phyloP scores from a whole-genome alignment of 176 grass and related monocot species.

The Eleusine indica region DNA sequence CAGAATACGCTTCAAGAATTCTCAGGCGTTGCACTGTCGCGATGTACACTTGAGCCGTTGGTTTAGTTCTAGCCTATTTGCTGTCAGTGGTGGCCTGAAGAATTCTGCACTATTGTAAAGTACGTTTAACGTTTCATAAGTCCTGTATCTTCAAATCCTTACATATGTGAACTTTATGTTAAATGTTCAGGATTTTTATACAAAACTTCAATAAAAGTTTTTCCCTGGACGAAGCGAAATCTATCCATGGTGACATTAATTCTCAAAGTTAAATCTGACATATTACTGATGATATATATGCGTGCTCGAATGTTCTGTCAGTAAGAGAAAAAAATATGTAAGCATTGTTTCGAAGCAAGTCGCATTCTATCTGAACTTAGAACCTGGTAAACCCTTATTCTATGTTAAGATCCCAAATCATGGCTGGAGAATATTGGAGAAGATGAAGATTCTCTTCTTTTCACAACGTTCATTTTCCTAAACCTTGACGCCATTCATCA shows the following conservation, averaged over 20 bases:
- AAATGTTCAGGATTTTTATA: neutral
- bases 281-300: neutral
- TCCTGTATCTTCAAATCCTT: neutral
- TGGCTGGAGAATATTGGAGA: neutral
- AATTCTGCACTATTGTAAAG: neutral
- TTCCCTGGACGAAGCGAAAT: neutral
- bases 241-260: neutral
- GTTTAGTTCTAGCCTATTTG: neutral
- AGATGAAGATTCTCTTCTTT: neutral
- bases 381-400: neutral
- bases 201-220: neutral
- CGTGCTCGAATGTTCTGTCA: neutral
- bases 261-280: neutral
- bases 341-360: neutral
- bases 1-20: no score
- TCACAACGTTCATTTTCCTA: conserved; percentile 1
- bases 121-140: neutral
- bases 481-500: conserved; percentile 55
- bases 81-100: neutral
- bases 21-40: no score
- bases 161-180: neutral
- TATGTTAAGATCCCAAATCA: neutral
- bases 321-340: neutral
- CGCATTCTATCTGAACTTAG: neutral
- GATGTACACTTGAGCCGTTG: neutral